phyloP scores from a whole-genome alignment of 768 basidiomycete genomes.

The Hygrocybe punicea region DNA sequence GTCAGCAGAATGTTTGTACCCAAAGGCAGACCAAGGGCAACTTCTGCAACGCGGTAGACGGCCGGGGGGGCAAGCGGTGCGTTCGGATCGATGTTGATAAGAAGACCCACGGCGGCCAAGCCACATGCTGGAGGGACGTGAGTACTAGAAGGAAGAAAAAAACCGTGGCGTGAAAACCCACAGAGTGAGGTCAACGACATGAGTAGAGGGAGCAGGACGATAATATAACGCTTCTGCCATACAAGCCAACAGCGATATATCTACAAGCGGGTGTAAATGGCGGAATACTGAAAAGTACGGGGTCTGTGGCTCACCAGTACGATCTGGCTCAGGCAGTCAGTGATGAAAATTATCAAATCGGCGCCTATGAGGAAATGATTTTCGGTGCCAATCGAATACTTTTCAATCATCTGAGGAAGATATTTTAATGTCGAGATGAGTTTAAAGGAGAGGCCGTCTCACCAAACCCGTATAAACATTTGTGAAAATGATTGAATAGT shows the following conservation, averaged over 20 bases:
- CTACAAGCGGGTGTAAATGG: neutral
- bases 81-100: neutral
- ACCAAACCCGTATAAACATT: neutral
- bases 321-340: neutral
- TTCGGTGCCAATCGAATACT: neutral
- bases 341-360: neutral
- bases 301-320: neutral
- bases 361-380: neutral
- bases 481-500: neutral
- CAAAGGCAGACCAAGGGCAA: neutral
- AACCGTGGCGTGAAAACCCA: neutral
- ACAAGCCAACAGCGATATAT: slow-evolving; percentile 1
- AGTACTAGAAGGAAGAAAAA: neutral
- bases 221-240: neutral
- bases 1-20: neutral
- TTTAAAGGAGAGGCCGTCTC: neutral
- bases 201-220: neutral
- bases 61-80: neutral
- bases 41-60: neutral
- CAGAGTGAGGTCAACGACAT: neutral
- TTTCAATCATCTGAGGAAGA: neutral
- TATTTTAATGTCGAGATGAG: neutral
- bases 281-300: neutral
- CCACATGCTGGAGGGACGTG: neutral
- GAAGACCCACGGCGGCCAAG: neutral